phyloP scores from a whole-genome alignment of 225 moss, liverwort and hornwort genomes.

The Lunularia cruciata region DNA sequence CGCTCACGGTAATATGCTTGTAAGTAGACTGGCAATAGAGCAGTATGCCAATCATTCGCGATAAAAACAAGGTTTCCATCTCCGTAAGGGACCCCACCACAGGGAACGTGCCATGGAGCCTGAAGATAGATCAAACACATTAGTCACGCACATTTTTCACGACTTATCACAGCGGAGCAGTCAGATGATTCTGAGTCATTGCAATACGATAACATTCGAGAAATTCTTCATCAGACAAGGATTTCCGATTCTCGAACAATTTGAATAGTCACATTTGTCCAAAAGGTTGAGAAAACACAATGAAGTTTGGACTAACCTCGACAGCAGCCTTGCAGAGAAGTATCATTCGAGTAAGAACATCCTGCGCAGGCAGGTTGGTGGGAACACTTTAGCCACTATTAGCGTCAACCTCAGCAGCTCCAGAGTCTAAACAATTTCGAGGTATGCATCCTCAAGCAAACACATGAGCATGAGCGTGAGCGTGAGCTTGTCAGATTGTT shows the following conservation, averaged over 20 bases:
- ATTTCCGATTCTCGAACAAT: background rate
- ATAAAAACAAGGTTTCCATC: constrained; percentile 82
- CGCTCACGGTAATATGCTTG: constrained; percentile 77
- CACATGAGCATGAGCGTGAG: no score
- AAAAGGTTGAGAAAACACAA: no score
- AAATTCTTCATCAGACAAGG: background rate
- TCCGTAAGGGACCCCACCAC: constrained; percentile 79
- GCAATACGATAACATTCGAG: no score
- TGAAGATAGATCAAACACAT: constrained; percentile 19
- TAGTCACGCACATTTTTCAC: no score
- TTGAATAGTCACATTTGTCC: background rate
- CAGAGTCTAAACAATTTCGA: no score
- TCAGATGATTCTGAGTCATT: no score
- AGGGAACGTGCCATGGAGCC: constrained; percentile 83
- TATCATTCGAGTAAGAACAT: constrained; percentile 71
- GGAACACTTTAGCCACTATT: no score
- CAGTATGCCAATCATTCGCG: constrained; percentile 88
- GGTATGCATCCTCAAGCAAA: no score
- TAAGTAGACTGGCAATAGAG: constrained; percentile 75
- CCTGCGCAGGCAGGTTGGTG: constrained; percentile 48
- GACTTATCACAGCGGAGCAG: background rate
- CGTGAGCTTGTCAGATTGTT: no score
- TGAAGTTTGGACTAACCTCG: constrained; percentile 43
- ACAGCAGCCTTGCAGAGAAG: constrained; percentile 85
- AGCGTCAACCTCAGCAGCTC: no score